Percentiles rank a stretch among this genome's conserved stretches.
Evolutionary conservation across 2,329 filamentous ascomycete species (phyloP).

Genomic region (Sclerotinia subarctica): DNA sequence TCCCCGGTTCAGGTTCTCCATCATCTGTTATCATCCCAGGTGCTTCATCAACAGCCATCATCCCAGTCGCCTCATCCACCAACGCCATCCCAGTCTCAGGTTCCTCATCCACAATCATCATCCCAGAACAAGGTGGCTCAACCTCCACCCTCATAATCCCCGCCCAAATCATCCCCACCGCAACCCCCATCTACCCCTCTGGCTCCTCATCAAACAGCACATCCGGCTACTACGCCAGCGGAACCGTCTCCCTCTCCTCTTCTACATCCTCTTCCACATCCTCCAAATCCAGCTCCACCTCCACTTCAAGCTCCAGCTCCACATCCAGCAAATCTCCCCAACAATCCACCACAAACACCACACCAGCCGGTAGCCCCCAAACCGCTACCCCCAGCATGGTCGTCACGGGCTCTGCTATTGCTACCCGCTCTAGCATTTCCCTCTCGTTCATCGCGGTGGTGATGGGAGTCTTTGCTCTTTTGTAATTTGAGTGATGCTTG

Average conservation of each 20-base stretch:
- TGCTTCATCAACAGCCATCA: too few species aligned
- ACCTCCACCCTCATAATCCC: neutral
- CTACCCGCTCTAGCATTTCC: constrained; percentile 10
- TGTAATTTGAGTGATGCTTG: constrained; percentile 3
- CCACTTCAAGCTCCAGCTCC: too few species aligned
- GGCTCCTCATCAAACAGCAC: neutral
- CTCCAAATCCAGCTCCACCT: too few species aligned
- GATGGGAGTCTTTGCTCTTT: constrained; percentile 11
- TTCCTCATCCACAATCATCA: neutral
- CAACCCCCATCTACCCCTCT: neutral
- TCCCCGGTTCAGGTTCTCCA: too few species aligned
- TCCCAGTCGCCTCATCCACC: too few species aligned
- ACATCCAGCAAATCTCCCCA: neutral
- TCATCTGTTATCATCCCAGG: too few species aligned
- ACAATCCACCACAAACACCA: neutral
- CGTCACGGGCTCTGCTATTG: constrained; percentile 12
- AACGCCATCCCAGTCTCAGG: neutral
- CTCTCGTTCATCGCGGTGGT: neutral
- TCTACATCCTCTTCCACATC: too few species aligned
- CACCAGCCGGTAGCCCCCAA: neutral
- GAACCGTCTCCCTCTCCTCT: neutral
- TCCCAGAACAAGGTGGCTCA: neutral
- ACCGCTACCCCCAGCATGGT: neutral
- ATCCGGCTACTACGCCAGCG: neutral
- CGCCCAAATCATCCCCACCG: neutral